phyloP scores from a whole-genome alignment of 179 eudicot genomes.

The Spergularia azorica region DNA sequence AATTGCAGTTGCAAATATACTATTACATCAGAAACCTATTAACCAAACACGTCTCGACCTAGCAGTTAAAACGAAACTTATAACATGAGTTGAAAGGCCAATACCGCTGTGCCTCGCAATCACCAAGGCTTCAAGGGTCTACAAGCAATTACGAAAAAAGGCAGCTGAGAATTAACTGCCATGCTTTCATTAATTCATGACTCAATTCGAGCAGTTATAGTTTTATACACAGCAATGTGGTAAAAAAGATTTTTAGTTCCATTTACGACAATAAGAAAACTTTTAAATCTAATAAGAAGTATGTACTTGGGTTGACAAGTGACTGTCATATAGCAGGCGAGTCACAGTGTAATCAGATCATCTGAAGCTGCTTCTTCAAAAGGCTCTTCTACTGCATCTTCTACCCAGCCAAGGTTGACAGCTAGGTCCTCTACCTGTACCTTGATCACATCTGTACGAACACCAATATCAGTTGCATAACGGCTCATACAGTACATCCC shows the following conservation, averaged over 20 bases:
- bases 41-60: conserved; percentile 9
- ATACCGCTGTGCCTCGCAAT: neutral
- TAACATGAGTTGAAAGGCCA: neutral
- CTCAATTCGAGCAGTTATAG: conserved; percentile 2
- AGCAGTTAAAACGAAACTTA: neutral
- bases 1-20: neutral
- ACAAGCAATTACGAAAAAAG: neutral
- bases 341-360: conserved; percentile 34
- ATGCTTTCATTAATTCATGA: conserved; percentile 10
- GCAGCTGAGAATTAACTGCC: conserved; percentile 17
- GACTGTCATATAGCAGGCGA: neutral
- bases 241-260: conserved; percentile 16
- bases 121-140: neutral
- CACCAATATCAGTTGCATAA: conserved; percentile 93
- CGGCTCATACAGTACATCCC: conserved; percentile 98
- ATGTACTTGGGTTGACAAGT: conserved; percentile 24
- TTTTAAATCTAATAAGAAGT: conserved; percentile 16
- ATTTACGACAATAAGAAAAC: conserved; percentile 7
- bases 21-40: neutral
- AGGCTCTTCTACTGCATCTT: conserved; percentile 25
- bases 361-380: conserved; percentile 25
- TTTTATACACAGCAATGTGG: conserved; percentile 9
- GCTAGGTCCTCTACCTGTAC: conserved; percentile 81
- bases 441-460: conserved; percentile 85
- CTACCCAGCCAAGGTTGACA: conserved; percentile 42